Percentiles rank a stretch among this genome's conserved stretches.
These are phyloP conservation scores for Gastrodia elata DNA, from an alignment of 106 monocot genomes.

Conservation along the genomic window DNA sequence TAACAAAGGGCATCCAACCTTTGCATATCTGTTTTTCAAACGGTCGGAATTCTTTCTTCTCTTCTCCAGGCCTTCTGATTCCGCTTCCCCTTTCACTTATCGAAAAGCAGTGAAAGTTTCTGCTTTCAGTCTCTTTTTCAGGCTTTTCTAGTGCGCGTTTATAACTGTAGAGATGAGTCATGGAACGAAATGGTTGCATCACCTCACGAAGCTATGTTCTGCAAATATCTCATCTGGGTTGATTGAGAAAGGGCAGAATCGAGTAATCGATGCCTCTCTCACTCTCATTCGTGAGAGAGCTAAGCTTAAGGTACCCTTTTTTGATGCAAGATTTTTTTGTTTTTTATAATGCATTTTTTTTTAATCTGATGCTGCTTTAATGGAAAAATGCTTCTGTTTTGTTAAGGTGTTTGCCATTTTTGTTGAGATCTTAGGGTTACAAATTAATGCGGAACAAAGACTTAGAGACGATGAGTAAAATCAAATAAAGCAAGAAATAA, in stretches of 20 bases:
- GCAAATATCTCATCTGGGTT: constrained; percentile 38
- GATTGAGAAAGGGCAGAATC: constrained; percentile 77
- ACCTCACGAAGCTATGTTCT: constrained; percentile 38
- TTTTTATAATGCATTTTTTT: not conserved
- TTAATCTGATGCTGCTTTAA: not conserved
- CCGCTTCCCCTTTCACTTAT: too few species aligned
- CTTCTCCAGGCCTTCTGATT: not conserved
- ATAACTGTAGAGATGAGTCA: constrained; percentile 26
- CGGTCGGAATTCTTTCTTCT: not conserved
- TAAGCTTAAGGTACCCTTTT: constrained; percentile 65
- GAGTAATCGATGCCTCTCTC: constrained; percentile 92
- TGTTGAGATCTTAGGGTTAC: too few species aligned
- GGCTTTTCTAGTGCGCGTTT: too few species aligned
- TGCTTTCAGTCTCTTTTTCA: not conserved
- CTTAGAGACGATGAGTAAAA: too few species aligned
- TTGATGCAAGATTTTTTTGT: not conserved
- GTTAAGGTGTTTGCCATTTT: not conserved
- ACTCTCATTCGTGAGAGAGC: constrained; percentile 91
- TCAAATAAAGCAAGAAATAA: too few species aligned
- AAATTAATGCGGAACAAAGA: too few species aligned
- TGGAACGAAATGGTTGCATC: constrained; percentile 58
- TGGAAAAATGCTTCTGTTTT: not conserved
- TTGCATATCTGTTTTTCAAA: too few species aligned
- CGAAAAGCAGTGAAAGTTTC: too few species aligned
- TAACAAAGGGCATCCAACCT: too few species aligned